These are phyloP conservation scores for Aquilaria sinensis DNA, from an alignment of 345 rosid species.

Conservation along the genomic window DNA sequence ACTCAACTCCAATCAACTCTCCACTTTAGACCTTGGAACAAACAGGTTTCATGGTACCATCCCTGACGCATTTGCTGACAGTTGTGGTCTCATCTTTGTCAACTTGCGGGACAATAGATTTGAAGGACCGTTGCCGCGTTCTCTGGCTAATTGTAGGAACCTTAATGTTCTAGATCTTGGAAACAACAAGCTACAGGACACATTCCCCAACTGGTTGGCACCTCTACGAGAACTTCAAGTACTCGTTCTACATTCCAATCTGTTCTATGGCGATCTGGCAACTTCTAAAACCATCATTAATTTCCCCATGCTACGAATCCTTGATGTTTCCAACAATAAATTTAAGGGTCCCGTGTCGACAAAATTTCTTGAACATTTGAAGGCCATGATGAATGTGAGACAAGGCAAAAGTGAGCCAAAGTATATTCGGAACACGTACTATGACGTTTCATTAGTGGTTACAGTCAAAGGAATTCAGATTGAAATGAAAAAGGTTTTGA, in stretches of 20 bases:
- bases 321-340: constrained; percentile 6
- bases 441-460: not conserved
- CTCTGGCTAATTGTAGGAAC: constrained; percentile 13
- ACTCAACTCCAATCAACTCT: constrained; percentile 8
- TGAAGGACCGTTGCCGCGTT: constrained; percentile 13
- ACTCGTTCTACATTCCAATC: constrained; percentile 21
- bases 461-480: constrained; percentile 5
- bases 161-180: constrained; percentile 27
- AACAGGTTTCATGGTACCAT: constrained; percentile 16
- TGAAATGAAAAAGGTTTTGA: constrained; percentile 11
- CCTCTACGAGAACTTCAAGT: constrained; percentile 16
- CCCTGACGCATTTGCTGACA: constrained; percentile 1
- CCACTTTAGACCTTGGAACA: not conserved
- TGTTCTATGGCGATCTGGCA: constrained; percentile 10
- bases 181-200: constrained; percentile 20
- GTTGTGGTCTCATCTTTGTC: not conserved
- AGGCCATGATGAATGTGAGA: not conserved
- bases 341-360: constrained; percentile 16
- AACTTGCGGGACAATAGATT: constrained; percentile 20
- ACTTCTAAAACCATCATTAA: not conserved
- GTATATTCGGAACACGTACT: not conserved
- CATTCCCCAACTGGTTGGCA: constrained; percentile 24
- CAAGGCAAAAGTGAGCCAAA: not conserved
- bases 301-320: constrained; percentile 16
- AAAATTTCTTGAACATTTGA: not conserved